These are phyloP conservation scores for Bisporella sp. DNA, from an alignment of 2,329 filamentous ascomycete species.

Conservation along the genomic window DNA sequence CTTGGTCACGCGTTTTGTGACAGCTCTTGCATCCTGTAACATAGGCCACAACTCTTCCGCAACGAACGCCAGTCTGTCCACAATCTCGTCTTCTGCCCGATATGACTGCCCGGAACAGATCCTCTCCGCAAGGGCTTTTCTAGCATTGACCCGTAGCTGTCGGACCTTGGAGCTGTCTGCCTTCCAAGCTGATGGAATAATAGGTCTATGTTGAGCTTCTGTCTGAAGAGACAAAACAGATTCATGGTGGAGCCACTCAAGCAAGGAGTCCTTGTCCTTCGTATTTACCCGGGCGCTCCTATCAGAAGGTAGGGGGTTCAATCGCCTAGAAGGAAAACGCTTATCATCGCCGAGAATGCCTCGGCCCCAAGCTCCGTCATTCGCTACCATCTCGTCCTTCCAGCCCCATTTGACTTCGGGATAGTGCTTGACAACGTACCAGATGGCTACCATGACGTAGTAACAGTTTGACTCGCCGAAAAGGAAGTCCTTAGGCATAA, in stretches of 20 bases:
- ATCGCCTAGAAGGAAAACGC: not conserved
- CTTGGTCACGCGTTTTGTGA: not conserved
- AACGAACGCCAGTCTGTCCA: constrained; percentile 1
- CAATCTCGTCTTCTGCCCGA: not conserved
- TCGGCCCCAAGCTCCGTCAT: not conserved
- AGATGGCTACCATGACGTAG: constrained; percentile 1
- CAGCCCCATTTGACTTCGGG: not conserved
- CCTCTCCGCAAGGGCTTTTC: not conserved
- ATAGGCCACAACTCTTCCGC: not conserved
- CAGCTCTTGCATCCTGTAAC: not conserved
- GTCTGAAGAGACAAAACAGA: too few relatives aligned
- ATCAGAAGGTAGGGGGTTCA: too few relatives aligned
- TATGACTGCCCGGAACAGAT: not conserved
- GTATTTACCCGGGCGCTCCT: too few relatives aligned
- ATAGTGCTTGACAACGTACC: not conserved
- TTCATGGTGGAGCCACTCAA: too few relatives aligned
- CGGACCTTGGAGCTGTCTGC: too few relatives aligned
- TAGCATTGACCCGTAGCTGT: too few relatives aligned
- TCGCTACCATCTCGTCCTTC: not conserved
- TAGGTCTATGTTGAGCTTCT: too few relatives aligned
- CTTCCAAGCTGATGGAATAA: too few relatives aligned
- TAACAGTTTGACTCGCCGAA: constrained; percentile 1
- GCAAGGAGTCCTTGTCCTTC: too few relatives aligned
- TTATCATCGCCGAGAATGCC: too few relatives aligned
- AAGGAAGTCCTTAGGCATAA: not conserved